phyloP scores from a whole-genome alignment of 169 alveolate genomes.

The Plasmodium vinckei region DNA sequence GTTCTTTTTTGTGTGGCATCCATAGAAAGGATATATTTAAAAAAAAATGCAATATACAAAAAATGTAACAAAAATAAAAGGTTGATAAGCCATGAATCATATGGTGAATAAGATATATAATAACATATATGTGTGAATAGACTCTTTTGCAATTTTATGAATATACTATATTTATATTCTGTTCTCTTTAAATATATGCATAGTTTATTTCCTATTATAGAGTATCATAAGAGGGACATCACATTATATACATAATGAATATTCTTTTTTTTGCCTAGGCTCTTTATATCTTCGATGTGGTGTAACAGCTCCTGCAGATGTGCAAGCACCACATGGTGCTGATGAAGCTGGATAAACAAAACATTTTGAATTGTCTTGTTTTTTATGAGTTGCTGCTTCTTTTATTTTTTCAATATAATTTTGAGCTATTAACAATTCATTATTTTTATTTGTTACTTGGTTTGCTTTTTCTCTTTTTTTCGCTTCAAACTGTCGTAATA shows the following conservation, averaged over 20 bases:
- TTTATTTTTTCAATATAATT: conserved; percentile 73
- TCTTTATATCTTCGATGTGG: conserved; percentile 83
- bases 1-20: no score
- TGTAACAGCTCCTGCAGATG: conserved; percentile 90
- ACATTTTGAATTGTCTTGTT: conserved; percentile 85
- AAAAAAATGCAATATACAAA: no score
- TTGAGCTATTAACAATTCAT: conserved; percentile 75
- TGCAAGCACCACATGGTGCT: conserved; percentile 89
- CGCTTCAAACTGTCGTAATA: conserved; percentile 59
- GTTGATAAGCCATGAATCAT: no score
- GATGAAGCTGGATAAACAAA: conserved; percentile 88
- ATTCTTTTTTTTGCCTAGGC: conserved; percentile 57
- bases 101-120: no score
- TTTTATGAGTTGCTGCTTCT: conserved; percentile 78
- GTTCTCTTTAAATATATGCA: no score
- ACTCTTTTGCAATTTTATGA: no score
- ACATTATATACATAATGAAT: conserved; percentile 42
- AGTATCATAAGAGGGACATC: not conserved
- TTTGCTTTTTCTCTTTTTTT: conserved; percentile 32
- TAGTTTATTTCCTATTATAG: not conserved
- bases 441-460: conserved; percentile 59
- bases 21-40: no score
- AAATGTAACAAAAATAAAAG: no score
- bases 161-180: no score
- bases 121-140: no score